Base-by-base conservation (phyloP, 257 asterid species). In the Salvia miltiorrhiza region DNA sequence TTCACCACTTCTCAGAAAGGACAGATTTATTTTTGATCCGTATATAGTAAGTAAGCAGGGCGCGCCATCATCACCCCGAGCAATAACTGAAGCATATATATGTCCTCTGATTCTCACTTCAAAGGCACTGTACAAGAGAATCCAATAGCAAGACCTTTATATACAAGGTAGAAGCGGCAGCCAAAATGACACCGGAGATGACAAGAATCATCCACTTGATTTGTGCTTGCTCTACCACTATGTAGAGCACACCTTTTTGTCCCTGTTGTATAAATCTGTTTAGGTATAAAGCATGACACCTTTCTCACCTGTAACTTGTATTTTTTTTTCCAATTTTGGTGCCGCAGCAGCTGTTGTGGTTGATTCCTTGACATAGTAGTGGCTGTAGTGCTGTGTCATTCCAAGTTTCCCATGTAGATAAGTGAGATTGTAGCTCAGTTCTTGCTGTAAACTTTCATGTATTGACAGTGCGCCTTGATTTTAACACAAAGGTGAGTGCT, bases 241-340 rank as follows among this genome's bases (percentile, higher is more conserved):
- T n/a, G n/a, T n/a, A n/a, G n/a, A n/a, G n/a, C n/a, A n/a, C n/a
- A n/a, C n/a, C n/a, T n/a, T n/a, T n/a, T 70, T 52, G 47, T 45
- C 67, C 65, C 44, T 63, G 73, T 72, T 30, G 62, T 49, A 32
- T 39, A 40, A 7, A 16, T 41, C 19, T 53, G 50, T 59, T 60
- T 72, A 19, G 70, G 58, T 69, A 19, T 41, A 43, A n/a, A 23
- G 10, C 48, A 2, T 21, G 20, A 11, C 70, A 55, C 16, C 40
- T 26, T 63, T 48, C 65, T 69, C 41, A 43, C 40, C 21, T 4
- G n/a, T 9, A 57, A 57, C 64, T 57, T 52, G 26, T 55, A 44
- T 50, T 35, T 55, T 60, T 71, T 73, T 21, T n/a, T n/a, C n/a
- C 75, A 65, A 52, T 72, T 79, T 69, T 37, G 41, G 41, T 37